Evolutionary conservation across 2,329 filamentous ascomycete species (phyloP), one percentile per base, ranked within the genome.

Genomic region (Eurotiales sp.): DNA sequence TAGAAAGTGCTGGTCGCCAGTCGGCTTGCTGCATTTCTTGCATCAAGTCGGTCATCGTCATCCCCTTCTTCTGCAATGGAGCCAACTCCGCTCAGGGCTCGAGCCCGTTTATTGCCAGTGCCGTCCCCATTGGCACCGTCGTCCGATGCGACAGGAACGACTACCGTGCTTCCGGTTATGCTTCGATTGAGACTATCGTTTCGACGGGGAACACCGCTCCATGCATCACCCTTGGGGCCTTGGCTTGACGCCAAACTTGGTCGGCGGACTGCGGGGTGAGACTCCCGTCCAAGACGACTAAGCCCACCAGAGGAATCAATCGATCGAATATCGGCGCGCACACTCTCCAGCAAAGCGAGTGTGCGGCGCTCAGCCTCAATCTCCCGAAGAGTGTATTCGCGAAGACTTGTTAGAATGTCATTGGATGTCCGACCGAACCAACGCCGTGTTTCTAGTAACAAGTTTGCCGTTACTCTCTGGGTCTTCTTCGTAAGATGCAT

Each of bases 181-280:
- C 85, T 91, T 61, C 90, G 81, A 63, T 81, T 86, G 51, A 90
- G 72, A n/a, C 84, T 85, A 61, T 95, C 89, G 25, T 85, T 84
- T 50, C 88, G 82, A 55, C 93, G 82, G 30, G 91, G 89, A 23
- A 96, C 90, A 52, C 93, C 93, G 62, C 90, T 96, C 93, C 93
- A 99, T 14, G 93, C 87, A 69, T 99, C 93, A n/a, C 93, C 93
- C 74, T 95, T 95, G 45, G 93, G 92, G 0, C 93, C 93, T 72
- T 99, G 93, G 62, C 88, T 93, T 42, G 88, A 88, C 14, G 88
- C 88, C 58, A 96, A 72, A 69, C 84, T 92, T 22, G 85, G 73
- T 55, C 92, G 84, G 50, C 93, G 83, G 25, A 75, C 72, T 4
- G 84, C 74, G 2, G 93, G 92, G 67, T 96, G 90, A 14, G 87